Conservation (phyloP, 192 early-diverging fungal genomes). For the Allomyces macrogynus region DNA sequence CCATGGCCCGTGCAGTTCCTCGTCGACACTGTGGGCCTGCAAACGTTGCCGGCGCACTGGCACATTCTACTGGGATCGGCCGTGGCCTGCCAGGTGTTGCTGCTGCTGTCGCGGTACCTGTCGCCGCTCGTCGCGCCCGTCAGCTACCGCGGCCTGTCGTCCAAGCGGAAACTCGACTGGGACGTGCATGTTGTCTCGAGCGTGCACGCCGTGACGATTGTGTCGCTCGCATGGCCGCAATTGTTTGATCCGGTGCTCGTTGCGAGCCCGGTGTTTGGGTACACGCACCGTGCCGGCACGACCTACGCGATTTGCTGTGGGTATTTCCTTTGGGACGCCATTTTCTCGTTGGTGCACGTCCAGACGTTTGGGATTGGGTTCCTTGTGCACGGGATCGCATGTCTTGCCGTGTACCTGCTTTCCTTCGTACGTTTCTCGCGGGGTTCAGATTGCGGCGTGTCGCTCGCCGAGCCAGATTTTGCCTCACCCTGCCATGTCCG, state of each 20-base stretch:
- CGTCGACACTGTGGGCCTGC: slow-evolving; percentile 1
- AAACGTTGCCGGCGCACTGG: slow-evolving; percentile 9
- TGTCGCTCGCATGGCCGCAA: slow-evolving; percentile 39
- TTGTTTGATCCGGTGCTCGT: slow-evolving; percentile 39
- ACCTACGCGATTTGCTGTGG: slow-evolving; percentile 70
- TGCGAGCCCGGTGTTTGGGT: slow-evolving; percentile 52
- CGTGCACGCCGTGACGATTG: slow-evolving; percentile 47
- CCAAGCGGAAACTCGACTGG: slow-evolving; percentile 24
- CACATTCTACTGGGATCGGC: slow-evolving; percentile 8
- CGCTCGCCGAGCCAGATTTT: background rate
- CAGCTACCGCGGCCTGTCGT: slow-evolving; percentile 3
- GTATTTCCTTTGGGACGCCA: slow-evolving; percentile 84
- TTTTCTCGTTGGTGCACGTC: slow-evolving; percentile 39
- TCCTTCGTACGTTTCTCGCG: slow-evolving; percentile 48
- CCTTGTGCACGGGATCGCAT: slow-evolving; percentile 57
- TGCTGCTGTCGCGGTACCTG: background rate
- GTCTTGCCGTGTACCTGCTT: slow-evolving; percentile 53
- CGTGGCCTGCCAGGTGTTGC: slow-evolving; percentile 8
- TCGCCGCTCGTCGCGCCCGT: slow-evolving; percentile 3
- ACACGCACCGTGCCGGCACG: slow-evolving; percentile 39
- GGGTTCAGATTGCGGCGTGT: background rate
- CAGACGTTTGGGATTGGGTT: slow-evolving; percentile 56
- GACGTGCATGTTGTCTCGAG: slow-evolving; percentile 62
- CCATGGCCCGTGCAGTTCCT: background rate
- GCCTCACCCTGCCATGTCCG: background rate